Evolutionary conservation across 1,284 basidiomycete species (phyloP), one percentile per base, ranked within the genome.

Genomic region (Ustilago shanxiensis): DNA sequence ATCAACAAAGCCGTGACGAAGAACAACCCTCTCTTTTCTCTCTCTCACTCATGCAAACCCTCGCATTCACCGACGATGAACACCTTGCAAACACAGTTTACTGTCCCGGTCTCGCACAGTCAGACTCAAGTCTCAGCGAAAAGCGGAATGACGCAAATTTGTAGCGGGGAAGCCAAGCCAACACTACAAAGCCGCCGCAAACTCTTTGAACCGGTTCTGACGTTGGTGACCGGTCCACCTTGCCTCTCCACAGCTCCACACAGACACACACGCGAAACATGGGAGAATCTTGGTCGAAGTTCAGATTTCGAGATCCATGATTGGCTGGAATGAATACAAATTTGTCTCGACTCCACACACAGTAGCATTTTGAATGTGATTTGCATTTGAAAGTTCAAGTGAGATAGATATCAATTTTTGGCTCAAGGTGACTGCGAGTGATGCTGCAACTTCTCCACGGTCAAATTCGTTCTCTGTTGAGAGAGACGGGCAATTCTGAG

Each of bases 151-250:
- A 44, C 39, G 55, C 39, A 45, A 29, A 49, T 26, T 49, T 28
- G 11, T 28, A 28, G 59, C 59, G 59, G 59, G 59, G 59, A 60
- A 60, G 59, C 50, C 49, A 39, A 44, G 35, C 37, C 59, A 13
- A 29, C n/a, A 14, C 20, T 20, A 26, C 31, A 33, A 33, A 33
- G 31, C 31, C 31, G 31, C 11, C 31, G 11, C 31, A 33, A 11
- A 5, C 11, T 33, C 31, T 33, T 11, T 44, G 41, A 44, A 58
- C 55, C 55, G 41, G 55, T n/a, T 33, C 44, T 47, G 39, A 33
- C 26, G 28, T 26, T 18, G 24, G 39, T 59, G 57, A 28, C 57
- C 57, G 57, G 57, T 37, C 9, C n/a, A 20, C 6, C 14, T 16
- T 14, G 37, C 37, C 14, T 16, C 37, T 39, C 37, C 7, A n/a